A percentile compares a stretch with the other conserved stretches of the same genome.
phyloP scores from a whole-genome alignment of 352 stramenopile species.

The Globisporangium lucens region DNA sequence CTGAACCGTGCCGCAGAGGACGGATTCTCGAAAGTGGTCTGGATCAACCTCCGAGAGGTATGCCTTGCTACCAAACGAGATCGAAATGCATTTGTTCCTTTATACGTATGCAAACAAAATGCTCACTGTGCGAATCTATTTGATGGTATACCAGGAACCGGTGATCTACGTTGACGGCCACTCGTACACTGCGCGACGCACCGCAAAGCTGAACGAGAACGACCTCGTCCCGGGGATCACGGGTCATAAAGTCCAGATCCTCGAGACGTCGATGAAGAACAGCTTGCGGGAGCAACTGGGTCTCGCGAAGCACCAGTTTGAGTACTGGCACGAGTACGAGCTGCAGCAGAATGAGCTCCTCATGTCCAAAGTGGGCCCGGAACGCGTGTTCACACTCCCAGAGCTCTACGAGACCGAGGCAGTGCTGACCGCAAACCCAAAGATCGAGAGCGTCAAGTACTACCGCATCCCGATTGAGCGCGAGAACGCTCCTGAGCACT shows the following conservation, averaged over 20 bases:
- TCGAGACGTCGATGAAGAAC: conserved; percentile 78
- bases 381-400: conserved; percentile 53
- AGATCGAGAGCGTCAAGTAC: conserved; percentile 58
- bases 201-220: conserved; percentile 80
- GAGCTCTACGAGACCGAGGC: conserved; percentile 59
- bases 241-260: conserved; percentile 74
- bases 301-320: conserved; percentile 42
- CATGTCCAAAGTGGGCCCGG: conserved; percentile 32
- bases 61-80: neutral
- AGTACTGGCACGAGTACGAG: conserved; percentile 80
- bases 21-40: conserved; percentile 79
- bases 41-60: conserved; percentile 81
- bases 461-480: conserved; percentile 75
- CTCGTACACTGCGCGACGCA: conserved; percentile 68
- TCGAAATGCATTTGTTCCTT: neutral
- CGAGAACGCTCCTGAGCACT: conserved; percentile 79
- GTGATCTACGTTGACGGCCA: conserved; percentile 79
- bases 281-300: conserved; percentile 71
- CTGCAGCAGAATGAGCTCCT: conserved; percentile 67
- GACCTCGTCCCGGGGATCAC: conserved; percentile 81
- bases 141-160: conserved; percentile 40
- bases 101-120: neutral
- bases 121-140: neutral
- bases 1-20: conserved; percentile 57
- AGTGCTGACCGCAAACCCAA: conserved; percentile 26